These are phyloP conservation scores for Amanita exitialis DNA, from an alignment of 768 basidiomycete genomes.

Conservation along the genomic window DNA sequence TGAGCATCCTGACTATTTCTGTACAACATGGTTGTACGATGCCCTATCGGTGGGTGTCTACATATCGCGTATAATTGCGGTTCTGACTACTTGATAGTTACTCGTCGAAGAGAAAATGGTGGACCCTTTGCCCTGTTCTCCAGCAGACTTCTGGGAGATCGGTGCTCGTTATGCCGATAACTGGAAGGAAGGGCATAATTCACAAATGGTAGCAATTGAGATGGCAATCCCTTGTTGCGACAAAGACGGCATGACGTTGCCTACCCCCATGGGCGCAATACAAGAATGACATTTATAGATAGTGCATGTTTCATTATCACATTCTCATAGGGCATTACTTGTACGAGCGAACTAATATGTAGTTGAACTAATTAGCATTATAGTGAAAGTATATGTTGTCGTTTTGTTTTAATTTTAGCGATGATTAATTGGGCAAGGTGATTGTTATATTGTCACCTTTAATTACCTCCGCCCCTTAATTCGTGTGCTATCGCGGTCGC, in stretches of 20 bases:
- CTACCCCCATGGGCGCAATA: conserved; percentile 15
- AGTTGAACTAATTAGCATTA: not conserved
- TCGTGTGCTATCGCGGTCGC: too few relatives aligned
- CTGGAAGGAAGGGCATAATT: conserved; percentile 1
- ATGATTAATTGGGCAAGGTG: too few relatives aligned
- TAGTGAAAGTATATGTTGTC: not conserved
- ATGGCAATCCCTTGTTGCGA: conserved; percentile 5
- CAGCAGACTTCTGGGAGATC: conserved; percentile 3
- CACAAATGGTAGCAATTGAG: not conserved
- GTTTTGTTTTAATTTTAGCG: too few relatives aligned
- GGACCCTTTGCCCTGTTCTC: not conserved
- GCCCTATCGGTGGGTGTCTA: not conserved
- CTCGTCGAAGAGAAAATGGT: conserved; percentile 4
- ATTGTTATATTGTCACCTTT: too few relatives aligned
- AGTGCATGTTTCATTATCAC: not conserved
- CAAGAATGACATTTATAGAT: not conserved
- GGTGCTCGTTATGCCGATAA: conserved; percentile 3
- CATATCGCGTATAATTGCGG: not conserved
- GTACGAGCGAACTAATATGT: not conserved
- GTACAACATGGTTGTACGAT: not conserved
- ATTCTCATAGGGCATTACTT: not conserved
- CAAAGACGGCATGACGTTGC: not conserved
- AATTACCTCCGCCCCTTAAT: too few relatives aligned
- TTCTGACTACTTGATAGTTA: not conserved
- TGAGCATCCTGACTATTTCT: not conserved